These are phyloP conservation scores for Abrus pulchellus DNA, from an alignment of 306 rosid genomes.

Conservation along the genomic window DNA sequence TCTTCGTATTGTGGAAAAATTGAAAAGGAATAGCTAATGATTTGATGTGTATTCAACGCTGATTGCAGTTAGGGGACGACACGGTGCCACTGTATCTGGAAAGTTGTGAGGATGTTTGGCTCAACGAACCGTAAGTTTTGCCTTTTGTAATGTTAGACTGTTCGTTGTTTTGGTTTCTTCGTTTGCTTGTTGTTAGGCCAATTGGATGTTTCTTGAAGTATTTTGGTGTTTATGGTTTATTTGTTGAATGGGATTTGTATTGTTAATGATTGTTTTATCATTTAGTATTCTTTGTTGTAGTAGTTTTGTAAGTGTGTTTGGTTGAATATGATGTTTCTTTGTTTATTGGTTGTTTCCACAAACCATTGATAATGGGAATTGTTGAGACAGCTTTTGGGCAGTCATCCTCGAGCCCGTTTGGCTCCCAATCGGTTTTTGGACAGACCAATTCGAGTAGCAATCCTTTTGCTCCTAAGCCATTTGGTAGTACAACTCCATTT, in stretches of 20 bases:
- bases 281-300: conserved; percentile 10
- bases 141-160: not conserved
- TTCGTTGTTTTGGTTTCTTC: not conserved
- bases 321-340: conserved; percentile 33
- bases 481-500: conserved; percentile 80
- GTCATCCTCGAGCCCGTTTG: conserved; percentile 84
- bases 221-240: not conserved
- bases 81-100: conserved; percentile 28
- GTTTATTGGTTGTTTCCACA: not conserved
- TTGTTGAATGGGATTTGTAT: not conserved
- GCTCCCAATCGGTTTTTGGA: conserved; percentile 83
- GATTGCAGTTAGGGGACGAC: conserved; percentile 41
- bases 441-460: conserved; percentile 69
- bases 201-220: conserved; percentile 18
- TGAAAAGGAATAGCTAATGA: not conserved
- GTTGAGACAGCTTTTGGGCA: conserved; percentile 87
- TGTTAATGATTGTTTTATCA: conserved; percentile 8
- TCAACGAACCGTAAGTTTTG: conserved; percentile 78
- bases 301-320: not conserved
- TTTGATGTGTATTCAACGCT: conserved; percentile 28
- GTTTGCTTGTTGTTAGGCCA: not conserved
- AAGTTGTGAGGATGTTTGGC: conserved; percentile 68
- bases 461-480: conserved; percentile 89
- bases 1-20: not conserved
- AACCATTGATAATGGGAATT: conserved; percentile 29